Evolutionary conservation across 1,139 yeast species (phyloP).

Genomic region (Pichia sp.): DNA sequence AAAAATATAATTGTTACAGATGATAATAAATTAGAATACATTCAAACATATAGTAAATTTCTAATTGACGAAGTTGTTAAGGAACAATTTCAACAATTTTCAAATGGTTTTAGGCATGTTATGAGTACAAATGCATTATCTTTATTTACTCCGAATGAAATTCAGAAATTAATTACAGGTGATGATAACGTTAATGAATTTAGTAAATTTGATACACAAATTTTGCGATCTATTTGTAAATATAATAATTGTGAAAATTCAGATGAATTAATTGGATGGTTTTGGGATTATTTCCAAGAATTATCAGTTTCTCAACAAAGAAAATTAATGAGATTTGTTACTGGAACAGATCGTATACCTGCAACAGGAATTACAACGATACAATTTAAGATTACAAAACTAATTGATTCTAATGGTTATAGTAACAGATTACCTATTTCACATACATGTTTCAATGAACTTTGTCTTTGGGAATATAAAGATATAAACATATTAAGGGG

Average conservation of each 20-base stretch:
- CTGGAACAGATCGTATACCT: constrained; percentile 89
- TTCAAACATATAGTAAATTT: constrained; percentile 55
- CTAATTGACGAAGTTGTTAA: constrained; percentile 51
- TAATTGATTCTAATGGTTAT: constrained; percentile 33
- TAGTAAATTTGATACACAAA: constrained; percentile 50
- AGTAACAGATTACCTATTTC: constrained; percentile 69
- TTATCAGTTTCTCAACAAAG: constrained; percentile 48
- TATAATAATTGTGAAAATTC: constrained; percentile 58
- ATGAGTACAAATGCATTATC: constrained; percentile 77
- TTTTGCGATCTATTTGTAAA: constrained; percentile 63
- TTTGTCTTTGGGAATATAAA: constrained; percentile 65
- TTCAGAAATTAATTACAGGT: constrained; percentile 75
- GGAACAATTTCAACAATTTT: constrained; percentile 50
- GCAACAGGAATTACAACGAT: constrained; percentile 83
- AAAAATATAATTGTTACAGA: constrained; percentile 44
- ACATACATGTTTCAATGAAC: constrained; percentile 90
- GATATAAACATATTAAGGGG: constrained; percentile 43
- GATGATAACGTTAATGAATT: constrained; percentile 35
- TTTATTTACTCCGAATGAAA: constrained; percentile 73
- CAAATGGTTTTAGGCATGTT: constrained; percentile 66
- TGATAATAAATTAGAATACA: constrained; percentile 53
- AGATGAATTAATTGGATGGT: constrained; percentile 56
- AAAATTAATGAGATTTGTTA: constrained; percentile 64
- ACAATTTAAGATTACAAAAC: constrained; percentile 55
- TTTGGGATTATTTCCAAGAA: constrained; percentile 66